Conservation (phyloP, 2,329 filamentous ascomycete species). For the Erysiphe pulchra region DNA sequence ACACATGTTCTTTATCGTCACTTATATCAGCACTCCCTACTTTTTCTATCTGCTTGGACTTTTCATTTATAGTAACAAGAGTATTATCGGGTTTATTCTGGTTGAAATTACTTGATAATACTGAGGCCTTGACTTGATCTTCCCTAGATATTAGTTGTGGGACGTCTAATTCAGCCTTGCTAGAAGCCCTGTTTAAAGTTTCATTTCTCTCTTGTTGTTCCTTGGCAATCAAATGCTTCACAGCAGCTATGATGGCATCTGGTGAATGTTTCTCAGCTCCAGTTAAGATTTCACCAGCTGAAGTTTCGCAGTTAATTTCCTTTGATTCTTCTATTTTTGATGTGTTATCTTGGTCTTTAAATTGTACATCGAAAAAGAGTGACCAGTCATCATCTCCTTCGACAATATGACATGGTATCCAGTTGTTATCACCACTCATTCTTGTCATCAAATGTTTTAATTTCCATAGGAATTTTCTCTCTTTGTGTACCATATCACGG, state of each 20-base stretch:
- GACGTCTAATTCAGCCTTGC: neutral
- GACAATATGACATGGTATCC: constrained; percentile 34
- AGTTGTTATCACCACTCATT: constrained; percentile 49
- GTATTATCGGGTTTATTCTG: neutral
- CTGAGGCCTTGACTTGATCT: too few relatives aligned
- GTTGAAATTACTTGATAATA: neutral
- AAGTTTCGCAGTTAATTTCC: constrained; percentile 9
- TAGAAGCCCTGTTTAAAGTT: neutral
- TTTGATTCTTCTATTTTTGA: constrained; percentile 6
- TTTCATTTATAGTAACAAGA: neutral
- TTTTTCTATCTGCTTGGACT: neutral
- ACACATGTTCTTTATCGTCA: constrained; percentile 16
- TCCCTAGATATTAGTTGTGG: neutral
- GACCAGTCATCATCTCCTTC: constrained; percentile 28
- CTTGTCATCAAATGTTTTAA: constrained; percentile 49
- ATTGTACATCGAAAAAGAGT: constrained; percentile 17
- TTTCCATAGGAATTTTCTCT: constrained; percentile 45
- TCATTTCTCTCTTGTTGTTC: neutral
- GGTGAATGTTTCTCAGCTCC: constrained; percentile 1
- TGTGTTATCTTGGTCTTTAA: constrained; percentile 5
- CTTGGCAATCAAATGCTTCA: constrained; percentile 1
- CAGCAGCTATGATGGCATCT: constrained; percentile 1
- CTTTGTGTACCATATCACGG: constrained; percentile 45
- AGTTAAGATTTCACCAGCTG: constrained; percentile 5
- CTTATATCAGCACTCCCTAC: neutral